phyloP scores from a whole-genome alignment of 257 asterid species.

The Agastache rugosa region DNA sequence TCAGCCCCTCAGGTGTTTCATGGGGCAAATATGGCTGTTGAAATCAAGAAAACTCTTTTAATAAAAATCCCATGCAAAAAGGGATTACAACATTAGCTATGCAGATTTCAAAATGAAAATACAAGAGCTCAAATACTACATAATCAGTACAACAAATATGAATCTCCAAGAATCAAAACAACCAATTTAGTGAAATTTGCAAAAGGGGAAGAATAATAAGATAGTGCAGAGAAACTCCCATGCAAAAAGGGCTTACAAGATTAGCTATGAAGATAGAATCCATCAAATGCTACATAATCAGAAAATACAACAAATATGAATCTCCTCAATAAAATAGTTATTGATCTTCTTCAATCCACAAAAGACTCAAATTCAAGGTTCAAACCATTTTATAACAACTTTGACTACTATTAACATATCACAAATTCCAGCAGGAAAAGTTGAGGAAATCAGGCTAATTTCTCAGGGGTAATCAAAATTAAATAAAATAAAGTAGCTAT shows the following conservation, averaged over 20 bases:
- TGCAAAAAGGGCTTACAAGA: conserved; percentile 6
- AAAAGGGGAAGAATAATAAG: too few relatives aligned
- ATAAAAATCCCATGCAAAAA: not conserved
- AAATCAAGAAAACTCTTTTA: conserved; percentile 6
- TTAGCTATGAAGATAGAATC: not conserved
- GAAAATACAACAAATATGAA: too few relatives aligned
- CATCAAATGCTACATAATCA: not conserved
- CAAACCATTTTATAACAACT: not conserved
- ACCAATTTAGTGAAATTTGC: not conserved
- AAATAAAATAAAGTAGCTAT: not conserved
- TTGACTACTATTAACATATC: not conserved
- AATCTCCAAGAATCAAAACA: conserved; percentile 9
- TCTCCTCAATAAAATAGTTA: conserved; percentile 15
- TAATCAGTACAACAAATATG: too few relatives aligned
- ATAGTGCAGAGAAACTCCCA: not conserved
- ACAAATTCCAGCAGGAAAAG: not conserved
- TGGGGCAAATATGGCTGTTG: conserved; percentile 85
- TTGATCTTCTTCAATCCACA: not conserved
- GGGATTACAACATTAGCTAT: not conserved
- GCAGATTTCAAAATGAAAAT: too few relatives aligned
- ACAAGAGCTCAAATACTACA: too few relatives aligned
- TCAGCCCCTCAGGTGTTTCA: conserved; percentile 90
- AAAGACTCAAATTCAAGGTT: not conserved
- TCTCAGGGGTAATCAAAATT: not conserved
- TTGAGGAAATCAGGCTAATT: not conserved